A percentile compares a stretch with the other conserved stretches of the same genome.
phyloP scores from a whole-genome alignment of 768 basidiomycete genomes.

The Podaxis sp. region DNA sequence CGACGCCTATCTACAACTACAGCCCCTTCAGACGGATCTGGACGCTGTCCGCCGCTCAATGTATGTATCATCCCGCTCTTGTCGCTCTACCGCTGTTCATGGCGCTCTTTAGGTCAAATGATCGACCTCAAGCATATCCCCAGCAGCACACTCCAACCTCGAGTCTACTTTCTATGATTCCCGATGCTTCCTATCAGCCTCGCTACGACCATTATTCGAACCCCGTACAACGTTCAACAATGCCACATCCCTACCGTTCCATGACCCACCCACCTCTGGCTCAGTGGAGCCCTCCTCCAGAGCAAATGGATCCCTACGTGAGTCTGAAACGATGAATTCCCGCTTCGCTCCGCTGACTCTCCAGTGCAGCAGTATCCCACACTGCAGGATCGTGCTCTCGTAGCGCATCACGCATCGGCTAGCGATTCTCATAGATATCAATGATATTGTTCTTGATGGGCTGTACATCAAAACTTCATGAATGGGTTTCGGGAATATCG shows the following conservation, averaged over 20 bases:
- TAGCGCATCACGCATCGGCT: conserved; percentile 32
- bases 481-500: conserved; percentile 1
- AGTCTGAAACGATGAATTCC: conserved; percentile 20
- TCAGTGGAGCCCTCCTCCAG: conserved; percentile 54
- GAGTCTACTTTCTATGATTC: conserved; percentile 50
- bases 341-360: neutral
- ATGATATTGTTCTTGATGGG: conserved; percentile 17
- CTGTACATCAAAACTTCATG: conserved; percentile 5
- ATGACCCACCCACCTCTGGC: conserved; percentile 44
- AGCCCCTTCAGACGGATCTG: conserved; percentile 39
- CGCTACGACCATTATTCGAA: conserved; percentile 54
- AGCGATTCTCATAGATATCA: conserved; percentile 42
- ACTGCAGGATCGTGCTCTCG: conserved; percentile 30
- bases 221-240: conserved; percentile 23
- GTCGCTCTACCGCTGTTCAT: conserved; percentile 3
- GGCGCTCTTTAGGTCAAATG: conserved; percentile 24
- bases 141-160: conserved; percentile 35
- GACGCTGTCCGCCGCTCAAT: conserved; percentile 40
- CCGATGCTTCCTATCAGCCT: conserved; percentile 48
- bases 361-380: conserved; percentile 20
- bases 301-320: conserved; percentile 65
- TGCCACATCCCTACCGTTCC: conserved; percentile 43
- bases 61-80: conserved; percentile 30
- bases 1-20: conserved; percentile 41
- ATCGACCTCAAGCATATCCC: conserved; percentile 41